Base-by-base conservation (phyloP, 202 grass and related monocot genomes). In the Cymbopogon flexuosus region DNA sequence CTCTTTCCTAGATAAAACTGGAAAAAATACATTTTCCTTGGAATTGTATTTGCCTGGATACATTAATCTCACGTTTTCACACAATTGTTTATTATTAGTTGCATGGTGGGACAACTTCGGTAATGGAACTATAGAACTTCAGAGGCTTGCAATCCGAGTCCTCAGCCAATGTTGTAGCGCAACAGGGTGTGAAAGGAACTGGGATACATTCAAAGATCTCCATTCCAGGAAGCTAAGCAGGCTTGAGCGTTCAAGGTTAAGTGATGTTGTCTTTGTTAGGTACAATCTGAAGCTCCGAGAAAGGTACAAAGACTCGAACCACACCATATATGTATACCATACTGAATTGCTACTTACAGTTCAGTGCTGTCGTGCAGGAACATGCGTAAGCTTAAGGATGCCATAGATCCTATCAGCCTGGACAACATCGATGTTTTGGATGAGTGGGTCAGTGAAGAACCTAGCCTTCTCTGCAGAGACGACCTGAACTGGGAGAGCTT, bases 101-200 rank as follows among this genome's bases (percentile, higher is more conserved):
- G 85, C 87, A 76, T 96, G 93, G 90, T 92, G 87, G 93, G 87
- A 83, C 24, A 89, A 90, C 70, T 92, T 90, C 76, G 93, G 81
- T 36, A 90, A 89, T 75, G 89, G 87, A 72, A 75, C 85, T 27
- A 73, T 79, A 49, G 79, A 92, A 43, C 89, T 96, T 68, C 87
- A 92, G 67, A 85, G 68, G 71, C 89, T 96, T 90, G 93, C 90
- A 58, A 73, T 83, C 21, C 79, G 87, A 62, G 87, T 92, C 42
- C 69, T 90, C 65, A 88, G 90, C 72, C 87, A 92, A 75, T 92
- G 87, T 56, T 92, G 90, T 14, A 90, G 90, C 16, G 83, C 89
- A 46, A 81, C 87, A 76, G 82, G 84, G 24, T 82, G 85, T 4
- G 83, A 84, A 70, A 90, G 68, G 73, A 86, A 87, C 39, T 92